phyloP scores from a whole-genome alignment of 116 monocot species.

The Phalaenopsis hybrid region DNA sequence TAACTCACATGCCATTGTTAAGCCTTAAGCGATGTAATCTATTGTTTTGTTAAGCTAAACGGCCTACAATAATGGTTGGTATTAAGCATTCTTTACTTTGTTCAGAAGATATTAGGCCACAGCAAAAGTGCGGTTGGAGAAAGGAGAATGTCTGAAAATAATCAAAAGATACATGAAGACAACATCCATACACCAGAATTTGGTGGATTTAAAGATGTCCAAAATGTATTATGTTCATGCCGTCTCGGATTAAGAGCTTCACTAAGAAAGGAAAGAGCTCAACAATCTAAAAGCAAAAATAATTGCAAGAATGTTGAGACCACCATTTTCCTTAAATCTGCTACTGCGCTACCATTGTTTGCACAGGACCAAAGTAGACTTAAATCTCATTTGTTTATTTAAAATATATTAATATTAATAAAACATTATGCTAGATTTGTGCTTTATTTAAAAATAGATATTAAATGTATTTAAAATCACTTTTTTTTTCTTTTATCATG shows the following conservation, averaged over 20 bases:
- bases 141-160: background rate
- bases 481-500: too few species aligned
- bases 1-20: background rate
- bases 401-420: background rate
- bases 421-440: background rate
- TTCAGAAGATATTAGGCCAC: background rate
- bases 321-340: background rate
- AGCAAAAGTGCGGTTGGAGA: too few species aligned
- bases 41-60: background rate
- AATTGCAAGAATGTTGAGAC: background rate
- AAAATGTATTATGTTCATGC: too few species aligned
- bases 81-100: background rate
- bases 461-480: too few species aligned
- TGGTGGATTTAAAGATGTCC: too few species aligned
- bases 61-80: background rate
- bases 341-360: too few species aligned
- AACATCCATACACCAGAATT: too few species aligned
- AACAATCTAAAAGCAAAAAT: background rate
- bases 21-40: background rate
- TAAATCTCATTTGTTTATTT: background rate
- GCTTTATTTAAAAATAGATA: background rate
- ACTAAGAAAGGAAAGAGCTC: background rate
- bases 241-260: background rate
- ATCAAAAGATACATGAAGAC: too few species aligned
- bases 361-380: background rate